Evolutionary conservation across 768 basidiomycete species (phyloP), one percentile per base, ranked within the genome.

Genomic region (Termitomyces titanicus): DNA sequence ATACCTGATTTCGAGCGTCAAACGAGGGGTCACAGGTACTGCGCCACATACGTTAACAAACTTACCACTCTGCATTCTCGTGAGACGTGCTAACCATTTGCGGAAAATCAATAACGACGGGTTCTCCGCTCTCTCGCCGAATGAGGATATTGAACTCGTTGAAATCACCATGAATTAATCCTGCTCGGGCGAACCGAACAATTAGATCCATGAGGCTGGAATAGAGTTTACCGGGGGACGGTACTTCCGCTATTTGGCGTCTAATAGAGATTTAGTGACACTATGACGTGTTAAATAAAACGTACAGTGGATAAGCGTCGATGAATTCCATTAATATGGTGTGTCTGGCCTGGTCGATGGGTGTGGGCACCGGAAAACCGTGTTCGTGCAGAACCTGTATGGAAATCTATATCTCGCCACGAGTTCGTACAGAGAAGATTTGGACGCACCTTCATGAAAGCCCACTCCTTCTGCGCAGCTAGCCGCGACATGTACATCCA

Each of bases 401-500:
- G n/a, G n/a, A n/a, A n/a, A n/a, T n/a, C n/a, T n/a, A n/a, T n/a
- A n/a, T n/a, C n/a, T 18, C 47, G 12, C 45, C 33, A 37, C 18
- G 33, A 37, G 47, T 40, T 48, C 4, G 51, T 9, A 35, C 24
- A n/a, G 37, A 38, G 31, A 5, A 54, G 7, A 9, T 22, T 49
- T n/a, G n/a, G n/a, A 10, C 61, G 25, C 46, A 93, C 96, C 80
- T 97, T 98, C 92, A 99, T 96, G 70, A 98, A 99, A 1, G 92
- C 93, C 83, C 87, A 99, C 68, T 99, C 97, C 67, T 98, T 98
- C 74, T 96, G 89, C 9, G 97, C 97, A 17, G 95, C 89, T 44
- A 99, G 73, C 20, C 97, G 83, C 20, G 93, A 95, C 92, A 99
- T 92, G 72, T 98, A 98, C 94, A 98, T 97, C 97, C 97, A 99